Evolutionary conservation across 2,329 filamentous ascomycete species (phyloP).

Genomic region (Dryadomyces sulphureus): DNA sequence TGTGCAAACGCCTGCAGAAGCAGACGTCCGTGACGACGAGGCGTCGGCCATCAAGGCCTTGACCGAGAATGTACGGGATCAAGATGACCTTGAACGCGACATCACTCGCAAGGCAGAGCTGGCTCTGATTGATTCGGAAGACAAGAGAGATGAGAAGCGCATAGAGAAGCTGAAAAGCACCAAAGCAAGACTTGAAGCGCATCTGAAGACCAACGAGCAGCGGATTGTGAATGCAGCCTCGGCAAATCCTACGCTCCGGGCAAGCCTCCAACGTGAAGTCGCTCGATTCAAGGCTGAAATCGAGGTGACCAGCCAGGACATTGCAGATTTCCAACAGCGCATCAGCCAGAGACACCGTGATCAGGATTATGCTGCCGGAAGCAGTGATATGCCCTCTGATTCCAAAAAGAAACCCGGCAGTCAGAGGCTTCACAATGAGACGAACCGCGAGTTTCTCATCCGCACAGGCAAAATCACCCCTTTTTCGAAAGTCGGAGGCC

Average conservation of each 20-base stretch:
- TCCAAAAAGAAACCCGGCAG: constrained; percentile 22
- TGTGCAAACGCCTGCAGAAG: not conserved
- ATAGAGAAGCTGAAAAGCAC: constrained; percentile 42
- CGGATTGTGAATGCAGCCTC: constrained; percentile 26
- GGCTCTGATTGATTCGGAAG: constrained; percentile 45
- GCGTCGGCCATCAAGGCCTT: constrained; percentile 45
- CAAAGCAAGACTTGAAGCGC: constrained; percentile 45
- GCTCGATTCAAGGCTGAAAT: constrained; percentile 40
- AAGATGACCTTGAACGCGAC: constrained; percentile 81
- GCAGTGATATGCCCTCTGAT: constrained; percentile 5
- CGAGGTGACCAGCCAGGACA: constrained; percentile 50
- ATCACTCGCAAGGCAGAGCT: constrained; percentile 52
- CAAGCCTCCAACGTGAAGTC: constrained; percentile 50
- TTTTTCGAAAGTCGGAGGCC: constrained; percentile 63
- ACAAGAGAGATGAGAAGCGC: constrained; percentile 46
- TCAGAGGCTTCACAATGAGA: constrained; percentile 61
- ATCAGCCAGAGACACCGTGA: constrained; percentile 55
- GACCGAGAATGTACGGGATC: constrained; percentile 60
- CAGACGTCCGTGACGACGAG: constrained; percentile 28
- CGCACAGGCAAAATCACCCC: constrained; percentile 96
- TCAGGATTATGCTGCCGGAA: constrained; percentile 5
- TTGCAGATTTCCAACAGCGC: constrained; percentile 65
- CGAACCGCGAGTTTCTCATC: constrained; percentile 76
- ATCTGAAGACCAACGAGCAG: constrained; percentile 42
- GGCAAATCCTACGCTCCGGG: constrained; percentile 33